Conservation (phyloP, 345 rosid species). For the Eucalyptus viminalis region DNA sequence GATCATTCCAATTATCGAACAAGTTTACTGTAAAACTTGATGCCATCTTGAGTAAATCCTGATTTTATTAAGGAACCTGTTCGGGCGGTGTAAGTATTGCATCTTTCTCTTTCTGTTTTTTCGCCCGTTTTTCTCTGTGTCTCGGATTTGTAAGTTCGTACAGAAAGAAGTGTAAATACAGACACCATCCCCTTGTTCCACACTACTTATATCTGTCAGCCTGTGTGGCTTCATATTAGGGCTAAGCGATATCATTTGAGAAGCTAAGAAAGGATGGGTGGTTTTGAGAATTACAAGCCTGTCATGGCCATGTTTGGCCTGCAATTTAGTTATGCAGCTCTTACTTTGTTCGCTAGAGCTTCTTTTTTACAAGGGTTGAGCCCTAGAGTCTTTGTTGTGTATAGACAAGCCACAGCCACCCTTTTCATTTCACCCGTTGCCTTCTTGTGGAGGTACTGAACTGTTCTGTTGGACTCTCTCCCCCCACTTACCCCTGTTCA, state of each 20-base stretch:
- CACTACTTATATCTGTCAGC: neutral
- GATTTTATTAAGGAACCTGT: neutral
- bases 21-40: neutral
- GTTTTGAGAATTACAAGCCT: slow-evolving; percentile 8
- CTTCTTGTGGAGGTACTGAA: slow-evolving; percentile 3
- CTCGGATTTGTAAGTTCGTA: neutral
- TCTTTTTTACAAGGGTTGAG: slow-evolving; percentile 21
- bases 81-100: neutral
- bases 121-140: neutral
- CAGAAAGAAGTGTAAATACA: neutral
- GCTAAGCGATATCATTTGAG: neutral
- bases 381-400: slow-evolving; percentile 22
- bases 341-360: slow-evolving; percentile 11
- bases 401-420: slow-evolving; percentile 23
- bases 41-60: neutral
- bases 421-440: slow-evolving; percentile 18
- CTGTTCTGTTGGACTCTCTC: neutral
- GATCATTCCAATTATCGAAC: neutral
- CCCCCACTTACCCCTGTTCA: neutral
- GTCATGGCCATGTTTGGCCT: slow-evolving; percentile 16
- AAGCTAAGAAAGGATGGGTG: neutral
- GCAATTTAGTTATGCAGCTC: slow-evolving; percentile 13
- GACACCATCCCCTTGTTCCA: neutral
- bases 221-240: neutral
- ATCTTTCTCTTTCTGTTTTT: neutral